Evolutionary conservation across 2,329 filamentous ascomycete genomes (phyloP).

Genomic region (Thelonectria rubi): DNA sequence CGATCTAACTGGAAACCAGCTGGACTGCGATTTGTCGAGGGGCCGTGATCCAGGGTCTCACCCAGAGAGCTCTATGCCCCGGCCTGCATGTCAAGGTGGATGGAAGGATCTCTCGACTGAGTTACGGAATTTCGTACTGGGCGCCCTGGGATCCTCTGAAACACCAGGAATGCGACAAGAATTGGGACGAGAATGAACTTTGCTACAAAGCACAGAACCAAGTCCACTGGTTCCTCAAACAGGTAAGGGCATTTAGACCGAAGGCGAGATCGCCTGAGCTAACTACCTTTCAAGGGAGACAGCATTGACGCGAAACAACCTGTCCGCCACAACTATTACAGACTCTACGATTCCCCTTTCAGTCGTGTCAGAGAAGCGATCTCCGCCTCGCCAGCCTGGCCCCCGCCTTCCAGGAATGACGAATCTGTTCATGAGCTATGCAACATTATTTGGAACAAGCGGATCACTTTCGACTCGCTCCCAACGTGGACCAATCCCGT

Average conservation of each 20-base stretch:
- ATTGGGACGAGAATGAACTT: background rate
- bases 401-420: fast-evolving
- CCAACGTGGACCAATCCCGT: conserved; percentile 23
- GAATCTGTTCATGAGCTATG: conserved; percentile 28
- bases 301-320: conserved; percentile 4
- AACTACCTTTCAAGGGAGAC: conserved; percentile 24
- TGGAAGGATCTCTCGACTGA: conserved; percentile 41
- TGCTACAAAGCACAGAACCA: conserved; percentile 25
- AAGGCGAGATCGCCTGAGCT: background rate
- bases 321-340: background rate
- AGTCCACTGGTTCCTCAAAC: conserved; percentile 43
- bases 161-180: conserved; percentile 24
- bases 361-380: fast-evolving
- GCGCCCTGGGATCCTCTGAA: background rate
- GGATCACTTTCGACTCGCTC: conserved; percentile 11
- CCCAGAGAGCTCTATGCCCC: background rate
- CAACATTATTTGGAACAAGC: conserved; percentile 30
- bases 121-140: conserved; percentile 32
- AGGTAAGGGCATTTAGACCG: conserved; percentile 11
- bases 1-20: conserved; percentile 8
- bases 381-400: background rate
- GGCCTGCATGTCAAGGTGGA: conserved; percentile 23
- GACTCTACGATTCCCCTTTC: background rate
- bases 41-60: conserved; percentile 43
- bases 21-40: conserved; percentile 50